Base-by-base conservation (phyloP, 2,329 filamentous ascomycete genomes). In the Monosporascus sp. region DNA sequence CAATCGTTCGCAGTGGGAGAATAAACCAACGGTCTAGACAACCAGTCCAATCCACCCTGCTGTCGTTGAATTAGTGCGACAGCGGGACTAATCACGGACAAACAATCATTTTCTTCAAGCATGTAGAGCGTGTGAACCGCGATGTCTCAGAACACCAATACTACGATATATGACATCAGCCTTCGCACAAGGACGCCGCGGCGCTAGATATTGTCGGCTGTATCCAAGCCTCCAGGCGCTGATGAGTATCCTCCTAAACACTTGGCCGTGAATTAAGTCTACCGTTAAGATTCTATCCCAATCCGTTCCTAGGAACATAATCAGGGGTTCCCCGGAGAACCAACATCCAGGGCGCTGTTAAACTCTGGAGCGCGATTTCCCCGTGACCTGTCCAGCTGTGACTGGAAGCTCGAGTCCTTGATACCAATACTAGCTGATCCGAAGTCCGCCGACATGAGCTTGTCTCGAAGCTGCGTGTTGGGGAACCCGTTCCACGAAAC, bases 31-130 rank as follows among this genome's bases (percentile, higher is more conserved):
- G 81, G 81, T 79, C 81, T 83, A 83, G 81, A 85, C 81, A 84
- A 79, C 81, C 81, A 67, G 80, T 82, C 80, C 77, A 73, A 77
- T 85, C 81, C 81, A 84, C 81, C 81, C 81, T 81, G 80, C 72
- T 78, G 74, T 72, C 75, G 80, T 77, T 73, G 76, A 79, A 55
- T 54, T 50, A 70, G 75, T 83, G 78, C 78, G 79, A 71, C 72
- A 76, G 74, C 76, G 75, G 81, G 81, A 85, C 81, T 85, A 84
- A 77, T 77, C 77, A 75, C 9, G 78, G 80, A 80, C 79, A 78
- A 65, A 85, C 78, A 83, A 77, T 15, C 53, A 38, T 50, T 55
- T 41, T 48, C 37, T 38, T 44, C 43, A 35, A 14, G 31, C 31
- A 5, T 35, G 31, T 9, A 35, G 31, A 35, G 31, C 11, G 31